A percentile compares a stretch with the other conserved stretches of the same genome.
Evolutionary conservation across 2,329 filamentous ascomycete species (phyloP).

Genomic region (Mycosphaerella arachidis): DNA sequence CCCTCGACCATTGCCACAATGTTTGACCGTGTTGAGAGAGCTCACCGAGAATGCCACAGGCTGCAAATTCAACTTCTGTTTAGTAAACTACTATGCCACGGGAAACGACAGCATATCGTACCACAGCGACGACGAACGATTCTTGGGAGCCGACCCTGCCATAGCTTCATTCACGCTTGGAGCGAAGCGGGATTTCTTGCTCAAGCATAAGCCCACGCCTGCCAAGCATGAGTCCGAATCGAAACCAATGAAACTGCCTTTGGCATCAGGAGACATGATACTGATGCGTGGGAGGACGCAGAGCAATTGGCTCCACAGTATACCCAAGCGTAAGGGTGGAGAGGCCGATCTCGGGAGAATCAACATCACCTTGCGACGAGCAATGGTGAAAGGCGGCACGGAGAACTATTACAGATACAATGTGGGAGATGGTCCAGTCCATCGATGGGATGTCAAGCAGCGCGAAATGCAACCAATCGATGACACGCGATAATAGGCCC

Average conservation of each 20-base stretch:
- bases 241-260: conserved; percentile 46
- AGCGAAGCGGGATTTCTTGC: conserved; percentile 66
- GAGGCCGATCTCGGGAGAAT: conserved; percentile 57
- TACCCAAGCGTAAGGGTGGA: conserved; percentile 67
- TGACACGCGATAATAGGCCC: neutral
- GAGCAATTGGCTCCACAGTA: conserved; percentile 69
- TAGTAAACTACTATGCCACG: conserved; percentile 79
- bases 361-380: conserved; percentile 74
- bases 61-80: conserved; percentile 70
- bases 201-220: conserved; percentile 68
- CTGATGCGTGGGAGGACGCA: conserved; percentile 75
- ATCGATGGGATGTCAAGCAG: conserved; percentile 58
- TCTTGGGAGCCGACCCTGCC: conserved; percentile 63
- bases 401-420: conserved; percentile 85
- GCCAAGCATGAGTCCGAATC: conserved; percentile 35
- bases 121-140: conserved; percentile 76
- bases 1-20: conserved; percentile 67
- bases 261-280: conserved; percentile 71
- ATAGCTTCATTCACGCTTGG: conserved; percentile 74
- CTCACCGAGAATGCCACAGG: conserved; percentile 62
- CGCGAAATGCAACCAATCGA: conserved; percentile 45
- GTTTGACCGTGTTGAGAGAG: conserved; percentile 59
- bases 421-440: conserved; percentile 65
- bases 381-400: conserved; percentile 66
- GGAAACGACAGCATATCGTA: conserved; percentile 73